These are phyloP conservation scores for Aphanocladium album DNA, from an alignment of 2,329 filamentous ascomycete species.

Conservation along the genomic window DNA sequence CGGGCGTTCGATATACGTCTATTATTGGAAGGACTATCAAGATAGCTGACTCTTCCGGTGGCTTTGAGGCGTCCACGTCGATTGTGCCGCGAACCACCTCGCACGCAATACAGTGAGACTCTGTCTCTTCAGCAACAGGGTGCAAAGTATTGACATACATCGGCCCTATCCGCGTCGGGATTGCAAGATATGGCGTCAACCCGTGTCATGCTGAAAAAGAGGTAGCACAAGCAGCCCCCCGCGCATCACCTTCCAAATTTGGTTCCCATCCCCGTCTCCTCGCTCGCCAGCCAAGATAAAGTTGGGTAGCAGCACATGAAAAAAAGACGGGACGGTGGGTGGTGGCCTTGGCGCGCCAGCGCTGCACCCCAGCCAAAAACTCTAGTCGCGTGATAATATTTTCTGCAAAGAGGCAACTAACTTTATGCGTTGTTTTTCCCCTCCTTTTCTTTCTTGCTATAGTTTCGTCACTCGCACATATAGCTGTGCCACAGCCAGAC, in stretches of 20 bases:
- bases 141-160: not conserved
- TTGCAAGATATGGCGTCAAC: not conserved
- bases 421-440: not conserved
- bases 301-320: not conserved
- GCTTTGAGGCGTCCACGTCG: not conserved
- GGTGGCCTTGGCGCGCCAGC: not conserved
- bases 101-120: not conserved
- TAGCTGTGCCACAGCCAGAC: not conserved
- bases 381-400: not conserved
- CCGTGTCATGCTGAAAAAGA: not conserved
- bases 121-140: not conserved
- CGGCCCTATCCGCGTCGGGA: not conserved
- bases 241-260: slow-evolving; percentile 6
- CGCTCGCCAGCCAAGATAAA: not conserved
- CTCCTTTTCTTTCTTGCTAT: too few relatives aligned
- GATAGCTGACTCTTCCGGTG: not conserved
- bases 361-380: not conserved
- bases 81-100: not conserved
- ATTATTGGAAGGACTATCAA: not conserved
- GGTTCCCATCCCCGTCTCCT: not conserved
- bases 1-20: not conserved
- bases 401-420: not conserved
- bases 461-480: not conserved
- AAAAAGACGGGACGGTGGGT: not conserved
- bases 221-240: not conserved